Conservation (phyloP, 2,329 filamentous ascomycete genomes). For the Sporothrix brasiliensis region DNA sequence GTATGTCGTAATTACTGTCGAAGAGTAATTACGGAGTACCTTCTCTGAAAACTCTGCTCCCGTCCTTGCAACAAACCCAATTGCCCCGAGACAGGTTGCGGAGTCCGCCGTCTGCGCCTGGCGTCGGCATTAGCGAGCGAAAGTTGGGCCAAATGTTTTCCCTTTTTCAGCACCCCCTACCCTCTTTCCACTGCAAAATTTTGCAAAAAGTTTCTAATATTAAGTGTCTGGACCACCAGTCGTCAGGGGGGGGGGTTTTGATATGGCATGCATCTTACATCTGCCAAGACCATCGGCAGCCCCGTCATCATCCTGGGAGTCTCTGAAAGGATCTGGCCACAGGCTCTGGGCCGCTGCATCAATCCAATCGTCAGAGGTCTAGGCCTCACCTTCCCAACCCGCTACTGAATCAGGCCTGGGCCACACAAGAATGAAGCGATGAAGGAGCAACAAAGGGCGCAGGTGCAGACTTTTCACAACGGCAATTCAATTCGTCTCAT, state of each 20-base stretch:
- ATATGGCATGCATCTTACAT: background rate
- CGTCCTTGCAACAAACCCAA: background rate
- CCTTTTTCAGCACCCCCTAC: background rate
- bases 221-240: no score
- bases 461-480: background rate
- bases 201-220: no score
- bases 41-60: background rate
- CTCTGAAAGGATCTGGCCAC: constrained; percentile 20
- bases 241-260: background rate
- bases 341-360: background rate
- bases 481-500: background rate
- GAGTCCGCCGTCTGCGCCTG: constrained; percentile 15
- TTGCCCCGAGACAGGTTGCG: background rate
- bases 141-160: background rate
- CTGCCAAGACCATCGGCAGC: constrained; percentile 23
- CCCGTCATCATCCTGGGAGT: constrained; percentile 16
- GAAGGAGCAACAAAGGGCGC: background rate
- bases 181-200: background rate
- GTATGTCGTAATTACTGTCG: no score
- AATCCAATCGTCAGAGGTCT: background rate
- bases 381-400: background rate
- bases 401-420: background rate
- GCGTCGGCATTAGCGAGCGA: constrained; percentile 25
- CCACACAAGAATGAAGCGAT: constrained; percentile 4
- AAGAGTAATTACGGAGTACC: no score